Conservation (phyloP, 164 flowering plant genomes). For the Nymphaea thermarum region DNA sequence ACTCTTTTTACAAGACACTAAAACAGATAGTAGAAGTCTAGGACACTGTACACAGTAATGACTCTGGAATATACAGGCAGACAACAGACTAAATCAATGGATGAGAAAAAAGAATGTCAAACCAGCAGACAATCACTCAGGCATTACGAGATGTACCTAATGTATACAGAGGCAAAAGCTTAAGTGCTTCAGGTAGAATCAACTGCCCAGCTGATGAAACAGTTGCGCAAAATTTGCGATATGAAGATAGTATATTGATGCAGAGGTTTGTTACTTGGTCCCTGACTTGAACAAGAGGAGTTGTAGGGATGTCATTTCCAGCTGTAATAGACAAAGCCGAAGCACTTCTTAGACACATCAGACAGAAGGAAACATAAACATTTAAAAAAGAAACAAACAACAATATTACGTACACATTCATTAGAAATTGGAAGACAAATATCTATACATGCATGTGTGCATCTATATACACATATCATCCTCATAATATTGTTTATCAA, state of each 20-base stretch:
- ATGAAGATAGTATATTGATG: constrained; percentile 59
- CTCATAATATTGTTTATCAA: no score
- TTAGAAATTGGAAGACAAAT: background rate
- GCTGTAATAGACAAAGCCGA: constrained; percentile 26
- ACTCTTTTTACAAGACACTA: no score
- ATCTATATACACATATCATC: no score
- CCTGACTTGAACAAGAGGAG: constrained; percentile 52
- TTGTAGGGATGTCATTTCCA: constrained; percentile 59
- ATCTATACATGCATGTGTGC: no score
- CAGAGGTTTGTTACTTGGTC: constrained; percentile 71
- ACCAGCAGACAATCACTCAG: background rate
- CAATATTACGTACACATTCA: background rate
- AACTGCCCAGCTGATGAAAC: constrained; percentile 94
- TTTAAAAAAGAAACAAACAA: background rate
- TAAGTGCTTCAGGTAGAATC: constrained; percentile 95
- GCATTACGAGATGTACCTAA: constrained; percentile 39
- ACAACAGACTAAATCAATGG: no score
- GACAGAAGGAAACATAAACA: background rate
- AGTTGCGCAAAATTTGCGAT: constrained; percentile 95
- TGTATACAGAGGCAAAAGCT: constrained; percentile 79
- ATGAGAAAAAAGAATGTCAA: background rate
- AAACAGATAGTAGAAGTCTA: no score
- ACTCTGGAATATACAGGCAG: no score
- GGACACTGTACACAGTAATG: no score
- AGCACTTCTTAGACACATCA: background rate